Base-by-base conservation (phyloP, 2,329 filamentous ascomycete species). In the Pseudocercospora macadamiae region DNA sequence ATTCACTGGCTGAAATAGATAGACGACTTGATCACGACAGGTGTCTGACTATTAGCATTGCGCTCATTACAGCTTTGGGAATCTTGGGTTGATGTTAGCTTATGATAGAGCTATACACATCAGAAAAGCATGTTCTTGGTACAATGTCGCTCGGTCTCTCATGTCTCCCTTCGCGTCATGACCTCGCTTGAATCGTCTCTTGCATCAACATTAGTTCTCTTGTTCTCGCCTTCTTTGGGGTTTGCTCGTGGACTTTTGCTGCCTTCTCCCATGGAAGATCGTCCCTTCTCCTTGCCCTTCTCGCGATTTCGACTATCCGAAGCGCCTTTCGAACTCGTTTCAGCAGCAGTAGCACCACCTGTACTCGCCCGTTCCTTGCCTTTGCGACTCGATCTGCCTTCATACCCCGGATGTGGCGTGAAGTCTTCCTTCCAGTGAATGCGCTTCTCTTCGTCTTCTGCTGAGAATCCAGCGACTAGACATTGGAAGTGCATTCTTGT, bases 401-500 rank as follows among this genome's bases (percentile, higher is more conserved):
- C 61, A 34, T 62, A 54, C 21, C 53, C 34, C 5, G 62, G 55
- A 54, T 66, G 66, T 21, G 67, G 65, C 25, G 69, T 59, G 32
- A 62, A 64, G 51, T 73, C 70, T 23, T 67, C 64, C 37, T 57
- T 63, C 65, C 66, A 73, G 47, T 65, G 52, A 3, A 67, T 55
- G 3, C 58, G 44, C 7, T 54, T 51, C 4, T 59, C 61, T 53
- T 66, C 65, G 42, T 67, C 62, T 37, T 61, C 57, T 12, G 57
- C 32, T 7, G 57, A 63, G 51, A 71, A 68, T 26, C 70, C 70
- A 5, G 69, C 67, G 18, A 71, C 51, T 28, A 70, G 48, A 59
- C 71, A 68, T 39, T 66, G 69, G 52, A 70, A 69, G 51, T 73
- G 65, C 5, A 69, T 62, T 21, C 71, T 66, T 23, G 71, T 73